Base-by-base conservation (phyloP, 148 eudicot species). In the Chenopodium quinoa region DNA sequence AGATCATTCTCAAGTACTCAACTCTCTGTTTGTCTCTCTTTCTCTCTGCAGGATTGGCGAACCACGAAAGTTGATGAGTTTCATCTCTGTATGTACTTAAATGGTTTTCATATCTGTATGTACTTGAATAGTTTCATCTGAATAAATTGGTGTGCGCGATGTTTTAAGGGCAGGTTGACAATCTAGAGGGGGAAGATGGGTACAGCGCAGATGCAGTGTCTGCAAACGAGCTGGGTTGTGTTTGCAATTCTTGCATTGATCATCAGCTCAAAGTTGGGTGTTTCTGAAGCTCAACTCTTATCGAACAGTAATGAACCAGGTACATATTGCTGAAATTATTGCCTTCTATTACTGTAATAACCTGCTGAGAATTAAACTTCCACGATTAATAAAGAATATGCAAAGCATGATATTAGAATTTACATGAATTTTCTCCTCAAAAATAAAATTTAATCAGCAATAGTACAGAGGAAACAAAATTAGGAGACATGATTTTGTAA, bases 221-320 rank as follows among this genome's bases (percentile, higher is more conserved):
- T 40, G 44, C 44, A 40, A 40, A 54, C 70, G 5, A 81, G 54
- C 14, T 73, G 65, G 71, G 52, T 20, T 50, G 25, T 77, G 63
- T 50, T 64, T 54, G 71, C 69, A 23, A 50, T 48, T 78, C 0
- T 84, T 27, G 34, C 58, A 64, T 34, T 67, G 64, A 84, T 77
- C 27, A 72, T 72, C 31, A 50, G 62, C 74, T 77, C 25, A 11
- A 73, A 84, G 67, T 71, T 77, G 75, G 70, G 67, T 54, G 29
- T 77, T 65, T 73, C 81, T 32, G 80, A 76, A 84, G 73, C 78
- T 27, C 66, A 40, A 29, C 50, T 58, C 23, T 37, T 56, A 16
- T 40, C 56, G 25, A 20, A 22, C 32, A 64, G 48, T 76, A 29
- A 48, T 72, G 54, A 63, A 27, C n/a, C 81, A 84, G 86, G 86